Percentiles rank a stretch among this genome's conserved stretches.
phyloP scores from a whole-genome alignment of 306 rosid species.

The Cicer arietinum region DNA sequence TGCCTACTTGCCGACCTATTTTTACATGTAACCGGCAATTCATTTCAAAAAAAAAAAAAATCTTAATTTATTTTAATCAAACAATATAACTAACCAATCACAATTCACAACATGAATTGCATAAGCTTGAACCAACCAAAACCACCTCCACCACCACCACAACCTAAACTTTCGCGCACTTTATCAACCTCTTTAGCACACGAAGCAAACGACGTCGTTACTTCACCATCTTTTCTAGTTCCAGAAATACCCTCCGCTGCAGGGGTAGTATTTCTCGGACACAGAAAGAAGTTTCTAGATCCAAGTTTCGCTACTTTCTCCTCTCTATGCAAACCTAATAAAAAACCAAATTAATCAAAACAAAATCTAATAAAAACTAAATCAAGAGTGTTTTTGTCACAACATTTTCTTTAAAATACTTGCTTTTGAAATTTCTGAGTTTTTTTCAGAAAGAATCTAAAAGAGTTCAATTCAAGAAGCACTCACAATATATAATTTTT shows the following conservation, averaged over 20 bases:
- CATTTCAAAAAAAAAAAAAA: not conserved
- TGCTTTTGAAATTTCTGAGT: too few species aligned
- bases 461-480: too few species aligned
- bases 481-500: too few species aligned
- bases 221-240: slow-evolving; percentile 16
- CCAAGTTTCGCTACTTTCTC: slow-evolving; percentile 68
- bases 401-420: too few species aligned
- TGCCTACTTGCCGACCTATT: slow-evolving; percentile 26
- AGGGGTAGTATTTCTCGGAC: slow-evolving; percentile 41
- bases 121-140: slow-evolving; percentile 72
- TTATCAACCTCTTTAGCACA: slow-evolving; percentile 62
- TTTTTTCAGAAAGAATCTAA: too few species aligned
- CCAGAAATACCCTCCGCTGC: slow-evolving; percentile 24
- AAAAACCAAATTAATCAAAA: slow-evolving; percentile 9
- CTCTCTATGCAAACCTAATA: slow-evolving; percentile 67
- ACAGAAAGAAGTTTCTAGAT: slow-evolving; percentile 80
- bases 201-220: slow-evolving; percentile 50
- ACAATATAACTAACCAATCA: slow-evolving; percentile 7
- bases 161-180: slow-evolving; percentile 25
- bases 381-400: too few species aligned
- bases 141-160: slow-evolving; percentile 41
- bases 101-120: slow-evolving; percentile 57
- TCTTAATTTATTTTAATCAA: not conserved
- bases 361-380: not conserved
- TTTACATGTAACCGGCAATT: slow-evolving; percentile 28